Evolutionary conservation across 441 rosid genomes (phyloP).

Genomic region (Aquilaria agallochum): DNA sequence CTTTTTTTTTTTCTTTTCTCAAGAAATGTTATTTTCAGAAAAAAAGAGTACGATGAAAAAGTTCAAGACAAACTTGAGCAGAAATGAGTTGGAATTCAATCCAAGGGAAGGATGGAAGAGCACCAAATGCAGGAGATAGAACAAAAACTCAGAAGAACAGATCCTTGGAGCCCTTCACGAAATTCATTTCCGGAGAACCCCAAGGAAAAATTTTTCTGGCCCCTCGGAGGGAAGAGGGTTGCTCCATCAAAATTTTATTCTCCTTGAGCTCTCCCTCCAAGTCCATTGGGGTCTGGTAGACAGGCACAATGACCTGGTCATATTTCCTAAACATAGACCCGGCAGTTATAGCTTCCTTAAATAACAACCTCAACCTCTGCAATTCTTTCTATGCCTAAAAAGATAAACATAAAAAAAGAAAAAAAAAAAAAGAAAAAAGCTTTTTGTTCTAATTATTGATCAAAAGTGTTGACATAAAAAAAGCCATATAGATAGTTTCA

Average conservation of each 20-base stretch:
- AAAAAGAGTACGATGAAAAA: too few relatives aligned
- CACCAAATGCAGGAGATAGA: not conserved
- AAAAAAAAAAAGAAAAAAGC: too few relatives aligned
- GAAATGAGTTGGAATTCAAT: too few relatives aligned
- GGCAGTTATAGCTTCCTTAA: constrained; percentile 14
- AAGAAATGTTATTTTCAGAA: not conserved
- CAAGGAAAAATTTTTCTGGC: constrained; percentile 19
- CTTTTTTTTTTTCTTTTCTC: constrained; percentile 8
- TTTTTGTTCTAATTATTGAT: not conserved
- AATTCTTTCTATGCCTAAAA: not conserved
- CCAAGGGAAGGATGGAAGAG: too few relatives aligned
- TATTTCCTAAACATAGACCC: constrained; percentile 27
- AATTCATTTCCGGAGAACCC: constrained; percentile 22
- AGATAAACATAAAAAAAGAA: too few relatives aligned
- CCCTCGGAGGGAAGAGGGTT: constrained; percentile 7
- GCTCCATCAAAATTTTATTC: constrained; percentile 11
- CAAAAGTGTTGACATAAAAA: too few relatives aligned
- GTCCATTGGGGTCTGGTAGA: constrained; percentile 17
- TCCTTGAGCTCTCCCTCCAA: constrained; percentile 14
- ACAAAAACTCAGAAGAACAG: constrained; percentile 2
- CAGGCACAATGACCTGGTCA: constrained; percentile 23
- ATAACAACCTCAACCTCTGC: constrained; percentile 11
- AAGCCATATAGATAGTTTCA: not conserved
- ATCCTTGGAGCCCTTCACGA: not conserved
- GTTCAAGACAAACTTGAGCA: too few relatives aligned